These are phyloP conservation scores for Amaranthus palmeri DNA, from an alignment of 148 eudicot species.

Conservation along the genomic window DNA sequence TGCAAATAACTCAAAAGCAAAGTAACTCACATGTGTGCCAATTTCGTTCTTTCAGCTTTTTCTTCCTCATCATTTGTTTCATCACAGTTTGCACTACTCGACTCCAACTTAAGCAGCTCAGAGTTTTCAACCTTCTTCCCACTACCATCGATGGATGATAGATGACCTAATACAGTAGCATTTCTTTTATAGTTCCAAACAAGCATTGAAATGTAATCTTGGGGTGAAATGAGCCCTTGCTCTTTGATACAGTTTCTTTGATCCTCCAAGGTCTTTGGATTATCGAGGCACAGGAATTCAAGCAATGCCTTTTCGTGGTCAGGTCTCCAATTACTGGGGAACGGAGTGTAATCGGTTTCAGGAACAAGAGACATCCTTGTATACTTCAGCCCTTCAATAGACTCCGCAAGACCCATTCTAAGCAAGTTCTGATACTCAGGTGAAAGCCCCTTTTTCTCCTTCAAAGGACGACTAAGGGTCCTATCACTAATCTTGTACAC, in stretches of 20 bases:
- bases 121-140: slow-evolving; percentile 18
- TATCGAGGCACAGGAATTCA: slow-evolving; percentile 60
- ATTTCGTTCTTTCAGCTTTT: slow-evolving; percentile 23
- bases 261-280: slow-evolving; percentile 68
- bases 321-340: slow-evolving; percentile 71
- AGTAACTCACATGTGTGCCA: slow-evolving; percentile 40
- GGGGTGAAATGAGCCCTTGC: slow-evolving; percentile 82
- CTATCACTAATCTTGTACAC: slow-evolving; percentile 82
- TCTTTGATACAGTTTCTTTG: slow-evolving; percentile 53
- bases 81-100: slow-evolving; percentile 27
- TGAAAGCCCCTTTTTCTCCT: slow-evolving; percentile 87
- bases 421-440: slow-evolving; percentile 82
- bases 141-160: slow-evolving; percentile 12
- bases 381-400: slow-evolving; percentile 80
- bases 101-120: slow-evolving; percentile 30
- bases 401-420: slow-evolving; percentile 86
- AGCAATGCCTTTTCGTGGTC: slow-evolving; percentile 80
- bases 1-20: not conserved
- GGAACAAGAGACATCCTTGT: slow-evolving; percentile 92
- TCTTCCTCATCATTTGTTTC: slow-evolving; percentile 35
- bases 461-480: slow-evolving; percentile 77
- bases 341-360: slow-evolving; percentile 82
- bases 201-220: slow-evolving; percentile 81
- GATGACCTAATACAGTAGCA: slow-evolving; percentile 36
- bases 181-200: slow-evolving; percentile 94